Evolutionary conservation across 129 eudicot species (phyloP).

Genomic region (Artemisia tridentata): DNA sequence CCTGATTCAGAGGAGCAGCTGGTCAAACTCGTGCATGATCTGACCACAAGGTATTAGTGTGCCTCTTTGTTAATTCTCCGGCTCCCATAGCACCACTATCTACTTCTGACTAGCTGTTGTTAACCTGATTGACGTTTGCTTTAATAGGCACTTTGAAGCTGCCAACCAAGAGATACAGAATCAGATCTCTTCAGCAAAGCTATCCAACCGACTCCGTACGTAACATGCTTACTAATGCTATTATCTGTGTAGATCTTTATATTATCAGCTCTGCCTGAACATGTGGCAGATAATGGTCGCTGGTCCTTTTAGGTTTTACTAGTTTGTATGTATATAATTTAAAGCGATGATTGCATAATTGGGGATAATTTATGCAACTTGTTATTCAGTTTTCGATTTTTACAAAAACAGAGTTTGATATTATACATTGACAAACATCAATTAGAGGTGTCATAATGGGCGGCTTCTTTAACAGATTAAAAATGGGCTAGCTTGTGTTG

Average conservation of each 20-base stretch:
- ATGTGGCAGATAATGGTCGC: too few species aligned
- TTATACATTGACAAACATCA: background rate
- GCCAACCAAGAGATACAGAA: constrained; percentile 57
- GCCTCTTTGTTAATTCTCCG: constrained; percentile 23
- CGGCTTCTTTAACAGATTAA: too few species aligned
- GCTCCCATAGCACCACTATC: constrained; percentile 10
- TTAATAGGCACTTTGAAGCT: constrained; percentile 77
- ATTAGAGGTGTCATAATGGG: too few species aligned
- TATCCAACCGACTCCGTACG: constrained; percentile 62
- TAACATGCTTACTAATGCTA: constrained; percentile 14
- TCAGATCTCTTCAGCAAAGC: constrained; percentile 51
- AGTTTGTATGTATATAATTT: constrained; percentile 6
- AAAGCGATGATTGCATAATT: constrained; percentile 6
- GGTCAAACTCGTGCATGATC: constrained; percentile 65
- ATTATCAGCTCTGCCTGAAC: too few species aligned
- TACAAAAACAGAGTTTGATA: constrained; percentile 3
- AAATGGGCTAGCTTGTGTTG: too few species aligned
- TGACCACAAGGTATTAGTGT: constrained; percentile 54
- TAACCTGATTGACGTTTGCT: constrained; percentile 16
- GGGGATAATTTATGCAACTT: constrained; percentile 2
- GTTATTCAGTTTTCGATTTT: constrained; percentile 1
- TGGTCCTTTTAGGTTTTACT: background rate
- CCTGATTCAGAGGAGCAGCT: constrained; percentile 86
- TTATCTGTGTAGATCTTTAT: background rate
- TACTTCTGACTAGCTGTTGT: constrained; percentile 4